Conservation (phyloP, 805 yeast species). For the Kurtzmaniella cleridarum region DNA sequence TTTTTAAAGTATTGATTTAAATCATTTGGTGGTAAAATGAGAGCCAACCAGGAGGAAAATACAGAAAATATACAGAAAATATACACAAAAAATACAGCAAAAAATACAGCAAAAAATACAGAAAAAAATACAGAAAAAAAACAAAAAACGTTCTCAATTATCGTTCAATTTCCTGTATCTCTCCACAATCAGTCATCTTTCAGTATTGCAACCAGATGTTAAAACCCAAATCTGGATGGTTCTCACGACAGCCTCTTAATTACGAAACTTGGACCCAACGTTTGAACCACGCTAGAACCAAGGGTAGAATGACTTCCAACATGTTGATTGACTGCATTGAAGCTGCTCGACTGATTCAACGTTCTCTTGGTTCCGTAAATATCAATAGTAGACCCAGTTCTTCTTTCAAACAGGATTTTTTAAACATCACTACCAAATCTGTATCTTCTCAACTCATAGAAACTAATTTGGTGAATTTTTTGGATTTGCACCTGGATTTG, state of each 20-base stretch:
- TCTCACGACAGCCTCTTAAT: conserved; percentile 19
- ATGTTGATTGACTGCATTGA: conserved; percentile 16
- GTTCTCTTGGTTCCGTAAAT: not conserved
- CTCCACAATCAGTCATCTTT: not conserved
- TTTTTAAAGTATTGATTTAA: too few relatives aligned
- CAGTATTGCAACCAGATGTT: not conserved
- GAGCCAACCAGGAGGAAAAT: too few relatives aligned
- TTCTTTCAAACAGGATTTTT: too few relatives aligned
- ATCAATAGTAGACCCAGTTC: not conserved
- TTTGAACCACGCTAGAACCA: conserved; percentile 4
- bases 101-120: too few relatives aligned
- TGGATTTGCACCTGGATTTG: not conserved
- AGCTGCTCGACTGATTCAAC: conserved; percentile 12
- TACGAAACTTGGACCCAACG: conserved; percentile 20
- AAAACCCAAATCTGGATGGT: conserved; percentile 5
- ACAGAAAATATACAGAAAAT: too few relatives aligned
- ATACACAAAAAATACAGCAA: too few relatives aligned
- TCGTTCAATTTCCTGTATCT: not conserved
- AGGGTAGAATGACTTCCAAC: not conserved
- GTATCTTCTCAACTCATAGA: conserved; percentile 1
- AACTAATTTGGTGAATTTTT: not conserved
- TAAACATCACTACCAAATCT: too few relatives aligned
- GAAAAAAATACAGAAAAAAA: too few relatives aligned
- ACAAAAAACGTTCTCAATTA: too few relatives aligned
- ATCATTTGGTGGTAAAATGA: too few relatives aligned